Percentiles rank a stretch among this genome's conserved stretches.
Evolutionary conservation across 768 basidiomycete genomes (phyloP).

Genomic region (Mycena epipterygia): DNA sequence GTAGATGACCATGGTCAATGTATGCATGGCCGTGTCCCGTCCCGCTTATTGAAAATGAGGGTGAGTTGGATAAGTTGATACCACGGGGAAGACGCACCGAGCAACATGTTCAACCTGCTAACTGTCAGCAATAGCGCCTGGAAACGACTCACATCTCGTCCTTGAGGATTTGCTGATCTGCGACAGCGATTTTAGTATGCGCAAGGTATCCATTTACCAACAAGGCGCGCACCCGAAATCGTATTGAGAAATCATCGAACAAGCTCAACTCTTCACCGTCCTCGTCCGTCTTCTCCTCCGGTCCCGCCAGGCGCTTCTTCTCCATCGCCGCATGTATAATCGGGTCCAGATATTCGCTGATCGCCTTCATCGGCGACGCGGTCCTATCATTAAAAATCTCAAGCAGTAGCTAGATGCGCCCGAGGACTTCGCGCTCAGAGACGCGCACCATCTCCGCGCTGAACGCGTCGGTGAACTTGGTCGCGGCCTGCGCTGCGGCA

Average conservation of each 20-base stretch:
- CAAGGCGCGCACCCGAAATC: conserved; percentile 58
- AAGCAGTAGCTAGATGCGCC: conserved; percentile 62
- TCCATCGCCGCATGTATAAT: conserved; percentile 64
- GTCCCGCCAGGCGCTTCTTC: conserved; percentile 48
- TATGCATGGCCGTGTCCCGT: conserved; percentile 43
- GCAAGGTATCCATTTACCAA: too few relatives aligned
- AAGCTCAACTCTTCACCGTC: conserved; percentile 55
- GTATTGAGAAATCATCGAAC: conserved; percentile 65
- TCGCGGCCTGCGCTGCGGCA: conserved; percentile 37
- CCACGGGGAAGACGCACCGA: conserved; percentile 35
- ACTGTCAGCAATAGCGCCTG: not conserved
- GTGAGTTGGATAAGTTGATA: not conserved
- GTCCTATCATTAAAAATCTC: conserved; percentile 68
- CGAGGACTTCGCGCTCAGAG: conserved; percentile 55
- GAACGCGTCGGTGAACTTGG: conserved; percentile 64
- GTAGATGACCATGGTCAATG: conserved; percentile 53
- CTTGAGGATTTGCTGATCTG: conserved; percentile 56
- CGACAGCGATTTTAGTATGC: not conserved
- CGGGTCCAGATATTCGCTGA: conserved; percentile 67
- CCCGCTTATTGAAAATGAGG: conserved; percentile 7
- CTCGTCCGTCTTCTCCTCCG: conserved; percentile 39
- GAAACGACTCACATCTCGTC: conserved; percentile 54
- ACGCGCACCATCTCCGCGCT: conserved; percentile 59
- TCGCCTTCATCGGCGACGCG: conserved; percentile 58
- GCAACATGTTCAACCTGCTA: conserved; percentile 22